Evolutionary conservation across 2,329 filamentous ascomycete genomes (phyloP), one percentile per base, ranked within the genome.

Genomic region (Ascomycota sp.): DNA sequence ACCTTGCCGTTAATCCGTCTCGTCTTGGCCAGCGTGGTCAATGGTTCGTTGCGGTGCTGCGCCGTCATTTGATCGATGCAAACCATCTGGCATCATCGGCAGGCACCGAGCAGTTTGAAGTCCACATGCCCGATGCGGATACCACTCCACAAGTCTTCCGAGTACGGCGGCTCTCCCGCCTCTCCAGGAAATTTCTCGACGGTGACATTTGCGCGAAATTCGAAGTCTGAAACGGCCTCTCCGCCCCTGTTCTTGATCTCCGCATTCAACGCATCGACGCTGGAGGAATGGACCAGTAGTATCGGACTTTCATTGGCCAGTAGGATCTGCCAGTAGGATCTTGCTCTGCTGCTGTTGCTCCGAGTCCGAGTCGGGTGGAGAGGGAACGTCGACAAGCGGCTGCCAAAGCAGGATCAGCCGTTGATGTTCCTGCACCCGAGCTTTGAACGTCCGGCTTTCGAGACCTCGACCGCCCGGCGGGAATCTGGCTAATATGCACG

Each of bases 261-360:
- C 35, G 65, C 56, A 43, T 95, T 95, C 7, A 95, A 55, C 2
- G 64, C 65, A 28, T 80, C 72, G 28, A 95, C 65, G 40, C 83
- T 94, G 8, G 78, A 72, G 31, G 70, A 65, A 13, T 80, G 82
- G 32, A 95, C 75, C 28, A 81, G 68, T 1, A 98, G 64, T 27
- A 98, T 91, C 0, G 89, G 86, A 31, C 82, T 92, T 51, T 95
- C 89, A 47, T 98, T 98, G 17, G 85, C 79, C 3, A 98, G 58
- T 0, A 89, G 56, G 22, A 95, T 83, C 4, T 72, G n/a, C n/a
- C n/a, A n/a, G n/a, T n/a, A n/a, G n/a, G n/a, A n/a, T n/a, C n/a
- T n/a, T 63, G 48, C 31, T 49, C 32, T 39, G 43, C 11, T 34
- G 41, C 42, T 37, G 36, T 15, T 44, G 42, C 26, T 71, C 59